phyloP scores from a whole-genome alignment of 192 early-diverging fungal species.

The Globomyces pollinis-pini region DNA sequence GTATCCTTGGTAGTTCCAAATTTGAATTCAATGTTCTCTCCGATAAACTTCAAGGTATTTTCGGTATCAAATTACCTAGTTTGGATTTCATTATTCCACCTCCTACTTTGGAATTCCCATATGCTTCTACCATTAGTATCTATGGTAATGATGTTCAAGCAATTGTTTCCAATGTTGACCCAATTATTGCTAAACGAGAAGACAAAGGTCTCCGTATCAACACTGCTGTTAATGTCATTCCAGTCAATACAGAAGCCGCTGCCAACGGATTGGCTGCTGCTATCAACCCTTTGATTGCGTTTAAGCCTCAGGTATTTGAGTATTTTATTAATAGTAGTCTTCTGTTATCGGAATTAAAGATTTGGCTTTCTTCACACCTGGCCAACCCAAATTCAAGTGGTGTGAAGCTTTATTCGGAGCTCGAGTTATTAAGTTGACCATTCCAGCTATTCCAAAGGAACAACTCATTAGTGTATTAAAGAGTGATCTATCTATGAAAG shows the following conservation, averaged over 20 bases:
- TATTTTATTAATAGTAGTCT: too few relatives aligned
- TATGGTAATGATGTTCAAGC: constrained; percentile 21
- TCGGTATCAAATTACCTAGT: neutral
- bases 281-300: constrained; percentile 35
- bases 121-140: constrained; percentile 19
- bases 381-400: constrained; percentile 24
- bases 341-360: constrained; percentile 20
- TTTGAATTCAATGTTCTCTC: neutral
- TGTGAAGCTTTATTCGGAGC: constrained; percentile 21
- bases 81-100: neutral
- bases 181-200: constrained; percentile 7
- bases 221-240: constrained; percentile 17
- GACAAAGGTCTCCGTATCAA: constrained; percentile 15
- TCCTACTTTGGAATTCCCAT: constrained; percentile 16
- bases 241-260: constrained; percentile 24
- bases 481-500: constrained; percentile 6
- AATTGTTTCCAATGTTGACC: constrained; percentile 14
- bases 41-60: constrained; percentile 5
- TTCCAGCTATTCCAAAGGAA: constrained; percentile 18
- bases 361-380: constrained; percentile 22
- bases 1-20: neutral
- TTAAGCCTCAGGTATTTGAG: constrained; percentile 14
- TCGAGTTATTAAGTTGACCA: constrained; percentile 6
- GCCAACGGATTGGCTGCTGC: constrained; percentile 26
- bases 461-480: constrained; percentile 9